Percentiles rank a stretch among this genome's conserved stretches.
Evolutionary conservation across 148 eudicot genomes (phyloP).

Genomic region (Rhododendron simsii): DNA sequence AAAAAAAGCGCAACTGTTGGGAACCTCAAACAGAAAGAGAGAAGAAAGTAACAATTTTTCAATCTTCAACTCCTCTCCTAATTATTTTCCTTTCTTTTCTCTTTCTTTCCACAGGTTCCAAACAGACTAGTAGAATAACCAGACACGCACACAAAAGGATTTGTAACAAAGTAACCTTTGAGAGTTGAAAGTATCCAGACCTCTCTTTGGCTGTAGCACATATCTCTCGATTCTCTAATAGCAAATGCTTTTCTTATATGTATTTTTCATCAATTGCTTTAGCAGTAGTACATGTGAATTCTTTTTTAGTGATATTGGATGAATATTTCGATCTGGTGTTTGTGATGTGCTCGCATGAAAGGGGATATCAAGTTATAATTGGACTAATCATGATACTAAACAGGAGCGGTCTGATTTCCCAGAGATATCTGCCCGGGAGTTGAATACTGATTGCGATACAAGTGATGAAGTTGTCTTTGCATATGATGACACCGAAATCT

Average conservation of each 20-base stretch:
- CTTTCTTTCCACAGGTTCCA: background rate
- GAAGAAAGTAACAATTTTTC: background rate
- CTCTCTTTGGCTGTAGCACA: background rate
- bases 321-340: no score
- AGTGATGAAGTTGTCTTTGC: background rate
- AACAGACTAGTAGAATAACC: background rate
- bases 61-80: background rate
- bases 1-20: background rate
- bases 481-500: background rate
- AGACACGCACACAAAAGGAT: background rate
- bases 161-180: background rate
- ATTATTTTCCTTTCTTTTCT: background rate
- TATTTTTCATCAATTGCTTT: background rate
- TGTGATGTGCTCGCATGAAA: background rate
- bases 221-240: background rate
- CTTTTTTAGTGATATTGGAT: background rate
- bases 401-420: background rate
- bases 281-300: background rate
- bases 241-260: background rate
- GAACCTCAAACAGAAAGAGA: background rate
- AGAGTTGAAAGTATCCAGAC: background rate
- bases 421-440: background rate
- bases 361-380: background rate
- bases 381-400: background rate
- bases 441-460: background rate